Base-by-base conservation (phyloP, 768 basidiomycete species). In the Obba rivulosa region DNA sequence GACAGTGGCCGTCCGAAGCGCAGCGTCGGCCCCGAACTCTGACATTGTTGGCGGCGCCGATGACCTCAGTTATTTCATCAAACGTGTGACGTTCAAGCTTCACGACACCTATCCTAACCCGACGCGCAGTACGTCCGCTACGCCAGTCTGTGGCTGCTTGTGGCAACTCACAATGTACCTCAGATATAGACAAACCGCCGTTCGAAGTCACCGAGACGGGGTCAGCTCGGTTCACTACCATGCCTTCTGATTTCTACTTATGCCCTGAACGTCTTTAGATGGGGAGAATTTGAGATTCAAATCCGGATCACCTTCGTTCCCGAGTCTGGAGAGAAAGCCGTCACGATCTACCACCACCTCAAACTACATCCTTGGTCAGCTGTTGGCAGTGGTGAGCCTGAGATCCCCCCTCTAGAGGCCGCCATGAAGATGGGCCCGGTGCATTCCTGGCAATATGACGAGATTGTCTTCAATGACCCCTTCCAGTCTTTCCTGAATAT, bases 381-480 rank as follows among this genome's bases (percentile, higher is more conserved):
- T 18, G 64, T 74, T 3, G 77, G 75, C n/a, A 81, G 83, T 2
- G 78, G 76, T 21, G 82, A 86, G 39, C 78, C 81, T 0, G 81
- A 83, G 46, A 79, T 85, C 2, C 83, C 85, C 1, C 74, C 84
- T 3, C 73, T 83, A 8, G 84, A 86, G 14, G 73, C 74, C 20
- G 83, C 86, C 2, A 72, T 79, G 60, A 82, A 81, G 59, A 60
- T 75, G 22, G 85, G 84, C 0, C 87, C 89, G 0, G 91, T 99
- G 23, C 88, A 96, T 64, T 88, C 92, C 0, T 99, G 95, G 94
- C 95, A 98, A 60, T 98, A 98, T 69, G 95, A 98, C 67, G 96
- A 99, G 68, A 79, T 98, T 54, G 91, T 98, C 44, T 98, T 99
- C 69, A 79, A 83, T 61, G 95, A 98, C 57, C 96, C 96, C 1